Evolutionary conservation across 257 asterid species (phyloP).

Genomic region (Marsdenia floribunda): DNA sequence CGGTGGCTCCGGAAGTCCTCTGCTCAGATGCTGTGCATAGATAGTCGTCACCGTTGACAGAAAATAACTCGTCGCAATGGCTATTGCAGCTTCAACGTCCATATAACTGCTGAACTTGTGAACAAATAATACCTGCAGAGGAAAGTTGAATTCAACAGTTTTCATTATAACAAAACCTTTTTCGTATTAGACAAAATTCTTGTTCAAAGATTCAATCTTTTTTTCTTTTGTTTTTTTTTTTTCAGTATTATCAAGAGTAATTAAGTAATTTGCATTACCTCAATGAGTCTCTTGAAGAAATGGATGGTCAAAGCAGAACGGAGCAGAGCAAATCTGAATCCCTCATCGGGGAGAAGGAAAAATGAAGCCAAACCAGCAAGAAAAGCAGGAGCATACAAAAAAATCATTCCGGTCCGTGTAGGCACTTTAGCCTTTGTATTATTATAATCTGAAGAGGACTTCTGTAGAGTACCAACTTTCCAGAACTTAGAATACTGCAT

Average conservation of each 20-base stretch:
- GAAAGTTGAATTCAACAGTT: background rate
- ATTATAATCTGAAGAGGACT: too few species aligned
- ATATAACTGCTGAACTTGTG: slow-evolving; percentile 53
- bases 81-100: slow-evolving; percentile 35
- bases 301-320: slow-evolving; percentile 48
- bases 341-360: slow-evolving; percentile 28
- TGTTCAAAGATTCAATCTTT: too few species aligned
- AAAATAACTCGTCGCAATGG: slow-evolving; percentile 47
- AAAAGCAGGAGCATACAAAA: slow-evolving; percentile 48
- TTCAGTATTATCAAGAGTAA: too few species aligned
- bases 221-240: too few species aligned
- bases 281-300: slow-evolving; percentile 63
- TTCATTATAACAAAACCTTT: background rate
- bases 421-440: too few species aligned
- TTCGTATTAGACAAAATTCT: background rate
- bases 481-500: slow-evolving; percentile 72
- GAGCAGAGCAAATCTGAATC: slow-evolving; percentile 41
- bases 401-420: too few species aligned
- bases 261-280: slow-evolving; percentile 31
- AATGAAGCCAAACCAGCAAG: slow-evolving; percentile 51
- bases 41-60: slow-evolving; percentile 33
- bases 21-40: slow-evolving; percentile 38
- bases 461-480: slow-evolving; percentile 3
- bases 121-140: slow-evolving; percentile 49
- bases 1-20: slow-evolving; percentile 35